These are phyloP conservation scores for Pythium apleroticum DNA, from an alignment of 352 stramenopile species.

Conservation along the genomic window DNA sequence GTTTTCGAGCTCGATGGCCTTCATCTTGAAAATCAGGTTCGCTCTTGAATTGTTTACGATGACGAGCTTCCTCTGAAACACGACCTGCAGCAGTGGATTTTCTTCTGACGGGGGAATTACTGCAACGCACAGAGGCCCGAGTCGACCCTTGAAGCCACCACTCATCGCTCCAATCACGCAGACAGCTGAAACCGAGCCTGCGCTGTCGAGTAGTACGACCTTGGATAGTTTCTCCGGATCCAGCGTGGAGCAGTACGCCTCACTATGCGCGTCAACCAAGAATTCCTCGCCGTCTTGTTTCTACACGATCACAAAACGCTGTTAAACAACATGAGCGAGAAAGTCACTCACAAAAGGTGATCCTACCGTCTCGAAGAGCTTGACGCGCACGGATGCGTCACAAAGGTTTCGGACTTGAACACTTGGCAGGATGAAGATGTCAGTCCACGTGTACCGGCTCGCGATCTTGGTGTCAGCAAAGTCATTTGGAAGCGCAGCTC, in stretches of 20 bases:
- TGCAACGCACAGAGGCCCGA: conserved; percentile 11
- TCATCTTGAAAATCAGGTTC: conserved; percentile 3
- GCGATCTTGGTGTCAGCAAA: conserved; percentile 16
- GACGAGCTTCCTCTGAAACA: conserved; percentile 3
- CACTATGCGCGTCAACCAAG: not conserved
- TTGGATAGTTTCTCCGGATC: not conserved
- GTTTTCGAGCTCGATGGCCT: not conserved
- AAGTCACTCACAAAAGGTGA: not conserved
- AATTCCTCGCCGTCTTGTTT: not conserved
- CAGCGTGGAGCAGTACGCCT: not conserved
- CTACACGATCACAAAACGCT: not conserved
- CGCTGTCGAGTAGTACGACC: not conserved
- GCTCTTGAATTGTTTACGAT: conserved; percentile 11
- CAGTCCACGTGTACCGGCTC: conserved; percentile 19
- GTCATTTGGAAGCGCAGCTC: conserved; percentile 21
- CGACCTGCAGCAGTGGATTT: conserved; percentile 11
- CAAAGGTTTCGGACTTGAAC: conserved; percentile 17
- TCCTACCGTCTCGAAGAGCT: conserved; percentile 10
- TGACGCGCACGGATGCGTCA: not conserved
- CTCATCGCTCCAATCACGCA: not conserved
- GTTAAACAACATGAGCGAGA: too few relatives aligned
- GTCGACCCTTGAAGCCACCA: not conserved
- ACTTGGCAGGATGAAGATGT: conserved; percentile 20
- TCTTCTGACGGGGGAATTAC: conserved; percentile 2
- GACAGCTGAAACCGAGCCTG: conserved; percentile 1